These are phyloP conservation scores for Pachysandra terminalis DNA, from an alignment of 164 flowering plant genomes.

Conservation along the genomic window DNA sequence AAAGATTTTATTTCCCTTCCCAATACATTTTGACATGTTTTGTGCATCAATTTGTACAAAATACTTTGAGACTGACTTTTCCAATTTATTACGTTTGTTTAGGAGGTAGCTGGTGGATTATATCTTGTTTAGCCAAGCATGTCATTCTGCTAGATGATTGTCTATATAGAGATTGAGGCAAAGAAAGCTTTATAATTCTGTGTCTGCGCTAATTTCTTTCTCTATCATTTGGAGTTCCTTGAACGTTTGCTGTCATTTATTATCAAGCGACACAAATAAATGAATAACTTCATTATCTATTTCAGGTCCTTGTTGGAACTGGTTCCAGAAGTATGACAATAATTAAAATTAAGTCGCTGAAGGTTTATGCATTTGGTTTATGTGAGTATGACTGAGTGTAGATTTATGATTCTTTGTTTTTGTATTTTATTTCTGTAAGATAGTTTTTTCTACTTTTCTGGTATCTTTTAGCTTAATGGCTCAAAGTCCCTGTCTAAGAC, in stretches of 20 bases:
- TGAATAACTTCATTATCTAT: not conserved
- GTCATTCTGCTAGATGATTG: too few species aligned
- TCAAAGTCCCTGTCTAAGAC: not conserved
- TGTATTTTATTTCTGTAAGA: not conserved
- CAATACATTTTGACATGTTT: too few species aligned
- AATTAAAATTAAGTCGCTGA: slow-evolving; percentile 71
- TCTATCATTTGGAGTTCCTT: not conserved
- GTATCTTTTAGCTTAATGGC: not conserved
- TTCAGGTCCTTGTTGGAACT: slow-evolving; percentile 92
- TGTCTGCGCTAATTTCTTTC: not conserved
- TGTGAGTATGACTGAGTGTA: slow-evolving; percentile 56
- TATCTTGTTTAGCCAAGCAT: too few species aligned
- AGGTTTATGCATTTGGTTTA: slow-evolving; percentile 90
- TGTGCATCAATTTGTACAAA: too few species aligned
- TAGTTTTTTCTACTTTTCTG: not conserved
- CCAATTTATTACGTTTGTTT: too few species aligned
- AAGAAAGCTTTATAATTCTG: not conserved
- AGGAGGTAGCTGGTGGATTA: too few species aligned
- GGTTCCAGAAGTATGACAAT: slow-evolving; percentile 82
- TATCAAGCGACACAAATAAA: not conserved
- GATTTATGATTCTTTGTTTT: not conserved
- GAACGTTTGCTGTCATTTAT: not conserved
- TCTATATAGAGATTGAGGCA: not conserved
- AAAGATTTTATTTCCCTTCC: too few species aligned
- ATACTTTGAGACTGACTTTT: too few species aligned